Evolutionary conservation across 306 rosid species (phyloP).

Genomic region (Lathyrus aphaca): DNA sequence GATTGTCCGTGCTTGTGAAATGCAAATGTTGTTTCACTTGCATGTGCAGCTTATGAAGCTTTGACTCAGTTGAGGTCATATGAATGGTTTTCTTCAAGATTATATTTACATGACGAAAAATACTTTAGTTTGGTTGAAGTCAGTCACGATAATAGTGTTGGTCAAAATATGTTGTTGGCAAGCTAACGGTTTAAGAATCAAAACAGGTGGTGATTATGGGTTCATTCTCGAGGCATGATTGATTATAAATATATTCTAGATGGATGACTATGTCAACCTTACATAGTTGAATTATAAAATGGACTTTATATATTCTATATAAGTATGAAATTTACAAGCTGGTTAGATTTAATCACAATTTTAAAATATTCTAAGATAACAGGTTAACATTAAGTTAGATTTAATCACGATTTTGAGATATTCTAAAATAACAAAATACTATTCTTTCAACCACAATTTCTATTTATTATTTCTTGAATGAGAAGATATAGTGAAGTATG

Average conservation of each 20-base stretch:
- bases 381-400: no score
- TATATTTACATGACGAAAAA: neutral
- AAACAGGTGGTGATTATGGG: neutral
- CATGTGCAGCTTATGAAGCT: neutral
- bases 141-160: neutral
- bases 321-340: no score
- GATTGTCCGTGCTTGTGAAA: neutral
- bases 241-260: neutral
- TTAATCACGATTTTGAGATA: no score
- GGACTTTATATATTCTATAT: no score
- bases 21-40: slow-evolving; percentile 28
- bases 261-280: neutral
- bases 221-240: slow-evolving; percentile 2
- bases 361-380: no score
- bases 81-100: neutral
- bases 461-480: no score
- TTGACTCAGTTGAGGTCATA: neutral
- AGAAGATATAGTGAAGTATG: no score
- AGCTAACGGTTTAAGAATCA: neutral
- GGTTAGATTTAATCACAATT: no score
- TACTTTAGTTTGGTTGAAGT: neutral
- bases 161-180: neutral
- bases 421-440: no score
- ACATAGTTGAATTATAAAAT: no score
- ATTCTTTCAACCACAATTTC: no score